Base-by-base conservation (phyloP, 345 rosid species). In the Salix udensis region DNA sequence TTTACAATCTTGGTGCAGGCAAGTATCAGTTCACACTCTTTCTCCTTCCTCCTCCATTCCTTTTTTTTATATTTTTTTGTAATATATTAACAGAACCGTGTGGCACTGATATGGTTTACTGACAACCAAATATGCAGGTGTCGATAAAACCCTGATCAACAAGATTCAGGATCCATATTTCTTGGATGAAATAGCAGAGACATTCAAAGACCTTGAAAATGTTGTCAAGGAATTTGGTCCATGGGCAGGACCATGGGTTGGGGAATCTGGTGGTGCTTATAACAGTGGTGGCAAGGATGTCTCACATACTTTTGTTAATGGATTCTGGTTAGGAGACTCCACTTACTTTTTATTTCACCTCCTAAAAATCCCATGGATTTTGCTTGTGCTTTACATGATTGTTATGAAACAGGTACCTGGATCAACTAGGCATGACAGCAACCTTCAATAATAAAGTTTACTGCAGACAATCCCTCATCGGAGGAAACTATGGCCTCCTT, bases 181-280 rank as follows among this genome's bases (percentile, higher is more conserved):
- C 78, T 66, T 91, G 78, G 77, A 60, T 12, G 79, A 84, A 76
- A 34, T 83, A 30, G 84, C 91, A 68, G 84, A 91, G 60, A 87
- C 91, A 1, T 85, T 55, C 70, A 82, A 48, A 66, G 89, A 90
- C 26, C 31, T 85, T 4, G 28, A 67, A 30, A 55, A 46, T 0
- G 72, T 75, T 5, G 76, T 85, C 4, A 48, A 79, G 31, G 58
- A 74, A 26, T 83, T 77, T 8, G 91, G 88, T 1, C 89, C 91
- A 2, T 86, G 91, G 89, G 61, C 89, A 9, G 84, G 79, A 16
- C 76, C 91, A 0, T 91, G 94, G 91, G 88, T 91, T 64, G 88
- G 92, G 6, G 97, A 91, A 84, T 50, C 94, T 10, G 91, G 91
- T 52, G 92, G 94, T 61, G 91, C 91, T 76, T 90, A 83, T 67